These are phyloP conservation scores for Colletotrichum abscissum DNA, from an alignment of 2,329 filamentous ascomycete genomes.

Conservation along the genomic window DNA sequence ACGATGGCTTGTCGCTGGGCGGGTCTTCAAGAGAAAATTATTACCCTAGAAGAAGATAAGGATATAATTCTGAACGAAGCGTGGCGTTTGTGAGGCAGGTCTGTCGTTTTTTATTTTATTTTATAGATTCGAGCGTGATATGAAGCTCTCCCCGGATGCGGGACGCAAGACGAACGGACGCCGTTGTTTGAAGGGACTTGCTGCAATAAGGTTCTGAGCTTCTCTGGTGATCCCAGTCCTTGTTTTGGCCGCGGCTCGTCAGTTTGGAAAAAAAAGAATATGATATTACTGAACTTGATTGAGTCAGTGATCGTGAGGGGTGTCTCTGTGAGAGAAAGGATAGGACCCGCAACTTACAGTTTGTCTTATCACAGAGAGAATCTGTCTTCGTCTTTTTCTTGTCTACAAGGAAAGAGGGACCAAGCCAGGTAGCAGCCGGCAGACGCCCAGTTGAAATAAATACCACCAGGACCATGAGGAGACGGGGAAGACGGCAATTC, in stretches of 20 bases:
- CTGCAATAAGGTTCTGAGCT: constrained; percentile 10
- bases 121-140: too few relatives aligned
- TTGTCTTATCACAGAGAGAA: not conserved
- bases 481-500: not conserved
- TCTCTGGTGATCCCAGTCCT: not conserved
- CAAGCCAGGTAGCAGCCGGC: not conserved
- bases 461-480: not conserved
- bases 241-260: not conserved
- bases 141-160: not conserved
- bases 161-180: not conserved
- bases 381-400: not conserved
- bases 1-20: not conserved
- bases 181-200: not conserved
- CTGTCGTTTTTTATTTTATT: too few relatives aligned
- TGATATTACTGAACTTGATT: not conserved
- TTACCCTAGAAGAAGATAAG: not conserved
- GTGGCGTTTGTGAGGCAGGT: too few relatives aligned
- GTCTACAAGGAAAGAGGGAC: not conserved
- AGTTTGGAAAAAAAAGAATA: not conserved
- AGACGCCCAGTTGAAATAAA: not conserved
- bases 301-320: not conserved
- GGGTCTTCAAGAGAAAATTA: not conserved
- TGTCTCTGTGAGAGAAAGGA: not conserved
- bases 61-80: too few relatives aligned
- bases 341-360: not conserved